These are phyloP conservation scores for Nothophoma quercina DNA, from an alignment of 2,329 filamentous ascomycete genomes.

Conservation along the genomic window DNA sequence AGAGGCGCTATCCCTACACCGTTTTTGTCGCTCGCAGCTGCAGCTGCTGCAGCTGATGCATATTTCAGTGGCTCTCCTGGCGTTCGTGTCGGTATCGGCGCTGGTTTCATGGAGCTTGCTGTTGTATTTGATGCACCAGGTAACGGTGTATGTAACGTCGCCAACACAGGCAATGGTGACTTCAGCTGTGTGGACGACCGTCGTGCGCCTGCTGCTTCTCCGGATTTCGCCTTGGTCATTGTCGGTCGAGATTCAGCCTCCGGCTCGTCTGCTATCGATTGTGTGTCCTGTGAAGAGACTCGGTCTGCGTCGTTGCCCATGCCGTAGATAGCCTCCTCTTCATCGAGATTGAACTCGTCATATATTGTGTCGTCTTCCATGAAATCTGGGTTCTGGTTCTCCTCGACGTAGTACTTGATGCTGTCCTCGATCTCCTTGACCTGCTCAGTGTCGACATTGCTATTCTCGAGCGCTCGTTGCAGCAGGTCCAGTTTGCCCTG, in stretches of 20 bases:
- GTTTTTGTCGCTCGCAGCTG: conserved; percentile 88
- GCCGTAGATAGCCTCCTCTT: conserved; percentile 89
- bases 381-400: conserved; percentile 87
- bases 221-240: conserved; percentile 63
- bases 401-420: conserved; percentile 94
- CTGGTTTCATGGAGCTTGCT: conserved; percentile 84
- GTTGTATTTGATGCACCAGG: conserved; percentile 67
- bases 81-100: conserved; percentile 81
- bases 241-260: conserved; percentile 64
- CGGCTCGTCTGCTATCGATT: conserved; percentile 87
- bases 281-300: conserved; percentile 92
- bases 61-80: conserved; percentile 95
- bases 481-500: conserved; percentile 91
- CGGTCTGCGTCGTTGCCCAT: conserved; percentile 82
- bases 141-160: conserved; percentile 82
- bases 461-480: conserved; percentile 89
- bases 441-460: conserved; percentile 84
- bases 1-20: conserved; percentile 89
- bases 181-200: conserved; percentile 90
- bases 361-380: conserved; percentile 95
- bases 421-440: conserved; percentile 89
- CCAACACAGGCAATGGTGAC: conserved; percentile 89
- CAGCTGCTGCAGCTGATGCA: conserved; percentile 92
- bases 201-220: conserved; percentile 68
- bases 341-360: conserved; percentile 89